Evolutionary conservation across 306 rosid genomes (phyloP).

Genomic region (Vigna radiata): DNA sequence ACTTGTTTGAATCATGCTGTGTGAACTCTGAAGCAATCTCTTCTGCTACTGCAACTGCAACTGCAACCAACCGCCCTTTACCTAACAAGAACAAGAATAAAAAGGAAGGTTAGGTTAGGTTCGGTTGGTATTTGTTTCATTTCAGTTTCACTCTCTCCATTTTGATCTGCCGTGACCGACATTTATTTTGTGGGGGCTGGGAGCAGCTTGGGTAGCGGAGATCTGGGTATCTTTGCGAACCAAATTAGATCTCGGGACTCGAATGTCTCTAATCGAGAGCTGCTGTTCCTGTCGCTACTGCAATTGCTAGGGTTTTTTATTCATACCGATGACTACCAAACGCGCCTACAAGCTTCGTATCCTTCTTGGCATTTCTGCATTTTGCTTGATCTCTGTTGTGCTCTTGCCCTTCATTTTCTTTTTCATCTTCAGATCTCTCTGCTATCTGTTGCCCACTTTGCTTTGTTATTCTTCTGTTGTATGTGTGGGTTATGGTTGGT

Average conservation of each 20-base stretch:
- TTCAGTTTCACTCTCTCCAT: conserved; percentile 35
- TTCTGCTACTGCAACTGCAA: conserved; percentile 12
- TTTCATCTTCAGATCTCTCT: conserved; percentile 35
- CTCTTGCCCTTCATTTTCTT: background rate
- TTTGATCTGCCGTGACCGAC: background rate
- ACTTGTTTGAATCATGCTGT: conserved; percentile 6
- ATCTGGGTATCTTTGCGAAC: conserved; percentile 45
- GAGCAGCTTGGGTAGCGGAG: conserved; percentile 35
- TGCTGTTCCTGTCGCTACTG: conserved; percentile 31
- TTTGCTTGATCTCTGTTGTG: conserved; percentile 45
- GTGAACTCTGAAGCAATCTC: conserved; percentile 44
- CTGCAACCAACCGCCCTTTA: conserved; percentile 27
- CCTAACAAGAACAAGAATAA: background rate
- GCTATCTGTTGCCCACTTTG: background rate
- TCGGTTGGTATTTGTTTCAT: conserved; percentile 26
- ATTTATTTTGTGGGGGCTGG: background rate
- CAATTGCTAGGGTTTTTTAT: conserved; percentile 56
- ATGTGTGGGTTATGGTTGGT: conserved; percentile 21
- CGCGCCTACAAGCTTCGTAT: conserved; percentile 99
- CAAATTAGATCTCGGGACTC: conserved; percentile 38
- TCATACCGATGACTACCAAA: conserved; percentile 82
- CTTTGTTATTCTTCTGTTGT: conserved; percentile 7
- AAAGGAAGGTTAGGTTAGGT: background rate
- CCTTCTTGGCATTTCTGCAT: conserved; percentile 53
- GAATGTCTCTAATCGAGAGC: conserved; percentile 46